phyloP scores from a whole-genome alignment of 2,329 filamentous ascomycete species.

The Pseudogymnoascus sp. region DNA sequence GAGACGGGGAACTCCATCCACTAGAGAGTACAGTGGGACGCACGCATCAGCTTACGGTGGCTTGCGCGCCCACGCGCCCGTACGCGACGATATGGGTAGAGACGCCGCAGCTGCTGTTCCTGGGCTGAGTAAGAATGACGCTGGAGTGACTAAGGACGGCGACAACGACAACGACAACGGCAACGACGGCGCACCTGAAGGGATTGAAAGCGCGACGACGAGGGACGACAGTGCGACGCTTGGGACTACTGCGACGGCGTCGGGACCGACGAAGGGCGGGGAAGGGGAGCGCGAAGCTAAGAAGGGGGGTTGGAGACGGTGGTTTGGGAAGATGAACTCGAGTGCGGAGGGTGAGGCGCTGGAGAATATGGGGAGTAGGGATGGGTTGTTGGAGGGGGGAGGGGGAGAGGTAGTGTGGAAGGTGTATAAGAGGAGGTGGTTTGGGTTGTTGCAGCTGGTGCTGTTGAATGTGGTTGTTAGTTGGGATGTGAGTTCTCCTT shows the following conservation, averaged over 20 bases:
- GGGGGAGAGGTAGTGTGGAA: slow-evolving; percentile 29
- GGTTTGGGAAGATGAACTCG: not conserved
- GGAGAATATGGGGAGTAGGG: not conserved
- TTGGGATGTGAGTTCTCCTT: slow-evolving; percentile 69
- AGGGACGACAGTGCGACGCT: not conserved
- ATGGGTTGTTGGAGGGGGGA: slow-evolving; percentile 1
- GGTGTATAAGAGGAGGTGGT: slow-evolving; percentile 81
- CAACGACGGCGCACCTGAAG: not conserved
- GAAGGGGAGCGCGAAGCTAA: not conserved
- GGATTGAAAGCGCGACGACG: not conserved
- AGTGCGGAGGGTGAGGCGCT: slow-evolving; percentile 2
- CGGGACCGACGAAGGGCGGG: not conserved
- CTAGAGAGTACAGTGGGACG: not conserved
- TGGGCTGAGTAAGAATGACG: slow-evolving; percentile 1
- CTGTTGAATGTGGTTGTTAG: slow-evolving; percentile 87
- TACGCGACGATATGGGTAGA: not conserved
- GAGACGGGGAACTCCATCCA: not conserved
- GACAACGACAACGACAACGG: not conserved
- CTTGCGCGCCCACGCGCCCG: not conserved
- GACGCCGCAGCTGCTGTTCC: not conserved
- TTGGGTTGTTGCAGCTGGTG: slow-evolving; percentile 75
- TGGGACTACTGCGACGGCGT: not conserved
- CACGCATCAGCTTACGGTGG: not conserved
- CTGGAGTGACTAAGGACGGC: not conserved
- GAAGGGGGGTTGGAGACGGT: not conserved